These are phyloP conservation scores for Capsella bursapastoris DNA, from an alignment of 345 rosid species.

Conservation along the genomic window DNA sequence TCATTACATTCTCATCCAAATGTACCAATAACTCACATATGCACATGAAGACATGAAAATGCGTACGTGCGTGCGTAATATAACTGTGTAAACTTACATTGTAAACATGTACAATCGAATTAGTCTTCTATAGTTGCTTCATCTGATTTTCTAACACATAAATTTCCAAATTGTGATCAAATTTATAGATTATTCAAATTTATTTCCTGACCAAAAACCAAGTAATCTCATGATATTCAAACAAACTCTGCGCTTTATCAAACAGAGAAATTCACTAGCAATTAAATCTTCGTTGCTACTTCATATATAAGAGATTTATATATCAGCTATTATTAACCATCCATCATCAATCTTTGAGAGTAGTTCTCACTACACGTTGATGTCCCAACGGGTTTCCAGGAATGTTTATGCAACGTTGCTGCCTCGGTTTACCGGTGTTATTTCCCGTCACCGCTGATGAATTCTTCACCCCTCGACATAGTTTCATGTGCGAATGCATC, in stretches of 20 bases:
- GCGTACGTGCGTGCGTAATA: not conserved
- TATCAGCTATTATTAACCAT: no score
- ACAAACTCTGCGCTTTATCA: not conserved
- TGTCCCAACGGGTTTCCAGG: constrained; percentile 25
- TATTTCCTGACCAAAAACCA: not conserved
- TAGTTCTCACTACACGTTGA: constrained; percentile 29
- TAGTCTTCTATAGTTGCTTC: not conserved
- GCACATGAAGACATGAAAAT: not conserved
- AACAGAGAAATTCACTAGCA: constrained; percentile 3
- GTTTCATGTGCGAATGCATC: constrained; percentile 74
- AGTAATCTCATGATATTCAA: constrained; percentile 6
- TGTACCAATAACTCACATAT: not conserved
- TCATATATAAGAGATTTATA: not conserved
- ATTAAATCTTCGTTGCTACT: not conserved
- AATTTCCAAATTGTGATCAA: not conserved
- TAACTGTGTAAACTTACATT: not conserved
- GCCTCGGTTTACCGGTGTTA: constrained; percentile 24
- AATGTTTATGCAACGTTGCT: constrained; percentile 37
- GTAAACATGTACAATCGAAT: not conserved
- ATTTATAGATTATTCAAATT: not conserved
- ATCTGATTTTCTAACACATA: not conserved
- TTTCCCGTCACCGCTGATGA: constrained; percentile 9
- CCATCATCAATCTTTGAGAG: constrained; percentile 35
- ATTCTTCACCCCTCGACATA: constrained; percentile 62
- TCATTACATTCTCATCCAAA: constrained; percentile 18